Evolutionary conservation across 768 basidiomycete genomes (phyloP), one percentile per base, ranked within the genome.

Genomic region (Panaeolus cyanescens): DNA sequence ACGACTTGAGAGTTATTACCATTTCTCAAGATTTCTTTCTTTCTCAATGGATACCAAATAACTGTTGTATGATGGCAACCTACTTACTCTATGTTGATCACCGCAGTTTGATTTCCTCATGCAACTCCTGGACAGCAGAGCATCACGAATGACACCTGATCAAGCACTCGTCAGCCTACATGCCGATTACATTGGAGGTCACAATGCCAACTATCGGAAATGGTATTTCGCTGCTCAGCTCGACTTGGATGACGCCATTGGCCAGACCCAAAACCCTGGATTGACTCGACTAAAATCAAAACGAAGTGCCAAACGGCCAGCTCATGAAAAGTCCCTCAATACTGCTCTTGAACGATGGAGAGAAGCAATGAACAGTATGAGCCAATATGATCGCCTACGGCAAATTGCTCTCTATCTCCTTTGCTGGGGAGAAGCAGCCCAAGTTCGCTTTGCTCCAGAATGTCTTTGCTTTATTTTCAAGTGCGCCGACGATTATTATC

Each of bases 141-240:
- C 96, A 3, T 98, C 96, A 3, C 87, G 97, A 42, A 98, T 99
- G 96, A 89, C 94, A 0, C 96, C 97, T 9, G 92, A 94, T 71
- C 94, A 96, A 72, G 97, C 97, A 0, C 80, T 99, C 22, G 81
- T 97, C 58, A 99, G 96, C 0, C 84, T 99, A 2, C 97, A 99
- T 69, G 97, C 96, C 60, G 97, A 99, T 74, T 99, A 99, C 75
- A 98, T 99, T 68, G 97, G 97, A 20, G 97, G 97, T 3, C 92
- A 96, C 74, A 91, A 98, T 69, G 94, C 97, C 55, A 99, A 99
- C 80, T 99, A 99, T 78, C 92, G 97, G 63, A 98, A 98, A 79
- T 99, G 97, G 97, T 99, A 99, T 79, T 99, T 99, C 74, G 97
- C 96, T 30, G 95, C 96, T 19, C 97, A 99, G 74, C 88, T 99